Conservation (phyloP, 768 basidiomycete genomes). For the Suillus variegatus region DNA sequence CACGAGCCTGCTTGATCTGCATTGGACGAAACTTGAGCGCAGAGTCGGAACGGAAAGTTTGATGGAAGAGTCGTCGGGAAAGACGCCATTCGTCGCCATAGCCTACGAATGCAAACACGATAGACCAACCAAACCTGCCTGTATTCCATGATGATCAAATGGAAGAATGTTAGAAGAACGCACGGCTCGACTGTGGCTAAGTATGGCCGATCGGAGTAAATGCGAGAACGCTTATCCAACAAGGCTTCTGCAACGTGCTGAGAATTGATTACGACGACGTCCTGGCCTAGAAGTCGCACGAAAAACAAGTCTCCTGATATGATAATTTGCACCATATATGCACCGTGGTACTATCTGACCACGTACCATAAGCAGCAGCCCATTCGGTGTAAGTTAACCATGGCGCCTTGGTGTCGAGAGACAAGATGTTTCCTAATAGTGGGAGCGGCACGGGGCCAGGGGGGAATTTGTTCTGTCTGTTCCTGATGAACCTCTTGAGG, state of each 20-base stretch:
- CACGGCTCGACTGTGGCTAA: constrained; percentile 4
- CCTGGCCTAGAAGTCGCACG: constrained; percentile 1
- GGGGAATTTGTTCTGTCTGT: neutral
- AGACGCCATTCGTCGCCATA: constrained; percentile 21
- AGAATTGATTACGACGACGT: neutral
- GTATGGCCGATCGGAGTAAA: constrained; percentile 12
- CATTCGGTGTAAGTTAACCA: constrained; percentile 8
- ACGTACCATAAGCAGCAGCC: constrained; percentile 7
- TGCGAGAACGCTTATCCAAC: constrained; percentile 11
- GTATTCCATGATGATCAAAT: neutral
- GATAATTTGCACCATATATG: neutral
- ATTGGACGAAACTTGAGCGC: constrained; percentile 23
- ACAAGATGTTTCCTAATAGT: constrained; percentile 6
- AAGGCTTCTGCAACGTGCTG: constrained; percentile 6
- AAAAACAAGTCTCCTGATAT: constrained; percentile 1
- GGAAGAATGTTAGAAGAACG: neutral
- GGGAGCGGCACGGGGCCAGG: constrained; percentile 10
- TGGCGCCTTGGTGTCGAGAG: constrained; percentile 3
- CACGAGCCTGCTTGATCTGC: constrained; percentile 25
- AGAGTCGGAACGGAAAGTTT: constrained; percentile 37
- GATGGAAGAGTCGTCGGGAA: constrained; percentile 37
- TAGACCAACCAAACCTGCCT: constrained; percentile 8
- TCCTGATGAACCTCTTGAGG: neutral
- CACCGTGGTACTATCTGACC: neutral
- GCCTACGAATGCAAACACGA: constrained; percentile 2